These are phyloP conservation scores for Euphorbia pulcherrima DNA, from an alignment of 345 rosid species.

Conservation along the genomic window DNA sequence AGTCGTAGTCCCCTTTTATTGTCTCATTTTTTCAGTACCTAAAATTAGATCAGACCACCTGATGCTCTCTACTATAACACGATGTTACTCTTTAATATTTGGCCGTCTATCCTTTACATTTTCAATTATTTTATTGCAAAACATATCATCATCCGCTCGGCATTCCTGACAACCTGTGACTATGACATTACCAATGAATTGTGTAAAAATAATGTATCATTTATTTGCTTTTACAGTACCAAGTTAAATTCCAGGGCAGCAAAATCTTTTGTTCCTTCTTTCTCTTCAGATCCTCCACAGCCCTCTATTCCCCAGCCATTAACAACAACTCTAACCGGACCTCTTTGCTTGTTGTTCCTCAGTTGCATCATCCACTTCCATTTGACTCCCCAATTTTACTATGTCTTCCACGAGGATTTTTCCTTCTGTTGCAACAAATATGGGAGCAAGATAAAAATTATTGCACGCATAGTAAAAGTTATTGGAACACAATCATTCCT, in stretches of 20 bases:
- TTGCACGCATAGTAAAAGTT: not conserved
- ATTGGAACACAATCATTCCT: not conserved
- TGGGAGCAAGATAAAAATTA: not conserved
- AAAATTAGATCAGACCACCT: too few relatives aligned
- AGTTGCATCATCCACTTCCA: constrained; percentile 47
- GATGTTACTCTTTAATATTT: not conserved
- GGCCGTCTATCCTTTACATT: not conserved
- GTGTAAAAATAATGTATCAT: not conserved
- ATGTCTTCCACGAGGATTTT: constrained; percentile 84
- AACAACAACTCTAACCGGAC: not conserved
- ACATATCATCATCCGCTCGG: not conserved
- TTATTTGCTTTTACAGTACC: not conserved
- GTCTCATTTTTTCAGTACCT: too few relatives aligned
- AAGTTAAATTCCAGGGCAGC: not conserved
- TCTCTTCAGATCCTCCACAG: not conserved
- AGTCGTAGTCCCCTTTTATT: too few relatives aligned
- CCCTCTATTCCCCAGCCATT: not conserved
- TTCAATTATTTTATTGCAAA: not conserved
- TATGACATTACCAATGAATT: not conserved
- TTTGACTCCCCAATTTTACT: constrained; percentile 62
- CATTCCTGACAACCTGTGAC: not conserved
- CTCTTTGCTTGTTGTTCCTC: constrained; percentile 36
- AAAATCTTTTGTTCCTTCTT: not conserved
- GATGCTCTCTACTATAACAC: too few relatives aligned
- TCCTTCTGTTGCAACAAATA: constrained; percentile 54